Evolutionary conservation across 2,329 filamentous ascomycete genomes (phyloP), one percentile per base, ranked within the genome.

Genomic region (Talaromyces atroroseus): DNA sequence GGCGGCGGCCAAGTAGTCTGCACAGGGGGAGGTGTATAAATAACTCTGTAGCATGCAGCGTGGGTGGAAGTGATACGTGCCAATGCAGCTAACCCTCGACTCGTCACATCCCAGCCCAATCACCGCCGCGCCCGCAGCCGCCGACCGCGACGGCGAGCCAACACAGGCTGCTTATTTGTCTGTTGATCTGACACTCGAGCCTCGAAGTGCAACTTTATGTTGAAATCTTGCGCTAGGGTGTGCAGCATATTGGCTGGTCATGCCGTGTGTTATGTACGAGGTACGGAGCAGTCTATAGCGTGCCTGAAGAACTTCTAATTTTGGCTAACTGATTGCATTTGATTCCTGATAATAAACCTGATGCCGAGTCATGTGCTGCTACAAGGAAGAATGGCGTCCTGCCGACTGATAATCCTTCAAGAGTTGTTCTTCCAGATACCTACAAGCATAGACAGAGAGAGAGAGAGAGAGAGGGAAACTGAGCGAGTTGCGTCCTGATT

Each of bases 31-130:
- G 24, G 21, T 29, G 23, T 54, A 42, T 54, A 51, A 51, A 51
- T 51, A 52, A 45, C 49, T 45, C 38, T 16, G 20, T 38, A 42
- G 5, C 5, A 42, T 42, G 38, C 8, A 18, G 38, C 38, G 6
- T 20, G n/a, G 36, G 2, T 18, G 5, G n/a, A 40, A 20, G 24
- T 48, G 52, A 54, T 47, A 54, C 52, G 52, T 26, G 52, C 40
- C 34, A 49, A 16, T 40, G 52, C 52, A 54, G 34, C 52, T 49
- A 42, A 20, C 38, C 52, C 34, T 29, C 18, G 45, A 53, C 51
- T 44, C 20, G 20, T 54, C 52, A 54, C 52, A 47, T 10, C 8
- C 51, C 16, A 6, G 20, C 14, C 52, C 52, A 54, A 54, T 54
- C 45, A 21, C 32, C 29, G 45, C 18, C 21, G 10, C 40, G n/a